These are phyloP conservation scores for Neonectria coccinea DNA, from an alignment of 2,329 filamentous ascomycete genomes.

Conservation along the genomic window DNA sequence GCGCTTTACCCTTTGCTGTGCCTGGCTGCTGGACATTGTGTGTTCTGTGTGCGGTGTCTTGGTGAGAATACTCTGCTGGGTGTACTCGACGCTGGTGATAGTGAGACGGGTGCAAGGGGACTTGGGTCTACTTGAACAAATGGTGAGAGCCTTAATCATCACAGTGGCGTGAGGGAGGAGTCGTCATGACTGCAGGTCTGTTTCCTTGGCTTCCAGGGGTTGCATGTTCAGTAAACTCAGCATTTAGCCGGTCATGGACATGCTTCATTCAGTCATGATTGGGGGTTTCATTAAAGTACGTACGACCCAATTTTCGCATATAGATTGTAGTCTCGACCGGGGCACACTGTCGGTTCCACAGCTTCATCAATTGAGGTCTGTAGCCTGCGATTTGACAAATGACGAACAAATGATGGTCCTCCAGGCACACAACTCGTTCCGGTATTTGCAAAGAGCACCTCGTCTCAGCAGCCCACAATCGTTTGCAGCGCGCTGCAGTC, in stretches of 20 bases:
- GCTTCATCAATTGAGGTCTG: background rate
- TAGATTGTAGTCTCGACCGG: background rate
- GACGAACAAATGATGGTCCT: background rate
- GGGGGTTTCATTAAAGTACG: background rate
- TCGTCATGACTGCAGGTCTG: background rate
- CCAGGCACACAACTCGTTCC: background rate
- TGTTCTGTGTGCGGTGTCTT: background rate
- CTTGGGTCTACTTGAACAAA: slow-evolving; percentile 1
- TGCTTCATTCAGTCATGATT: background rate
- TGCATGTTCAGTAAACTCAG: background rate
- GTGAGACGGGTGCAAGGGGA: background rate
- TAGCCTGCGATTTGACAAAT: background rate
- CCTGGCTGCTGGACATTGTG: slow-evolving; percentile 8
- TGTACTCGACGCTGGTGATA: slow-evolving; percentile 1
- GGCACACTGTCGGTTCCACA: background rate
- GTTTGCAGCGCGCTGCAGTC: background rate
- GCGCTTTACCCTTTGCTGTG: slow-evolving; percentile 9
- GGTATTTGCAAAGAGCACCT: background rate
- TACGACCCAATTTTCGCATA: background rate
- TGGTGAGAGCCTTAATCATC: slow-evolving; percentile 1
- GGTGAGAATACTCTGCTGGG: background rate
- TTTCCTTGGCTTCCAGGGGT: background rate
- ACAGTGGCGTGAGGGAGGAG: slow-evolving; percentile 8
- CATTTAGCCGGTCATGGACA: background rate
- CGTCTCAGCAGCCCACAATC: background rate